phyloP scores from a whole-genome alignment of 2,329 filamentous ascomycete species.

The Clarireedia hainanense region DNA sequence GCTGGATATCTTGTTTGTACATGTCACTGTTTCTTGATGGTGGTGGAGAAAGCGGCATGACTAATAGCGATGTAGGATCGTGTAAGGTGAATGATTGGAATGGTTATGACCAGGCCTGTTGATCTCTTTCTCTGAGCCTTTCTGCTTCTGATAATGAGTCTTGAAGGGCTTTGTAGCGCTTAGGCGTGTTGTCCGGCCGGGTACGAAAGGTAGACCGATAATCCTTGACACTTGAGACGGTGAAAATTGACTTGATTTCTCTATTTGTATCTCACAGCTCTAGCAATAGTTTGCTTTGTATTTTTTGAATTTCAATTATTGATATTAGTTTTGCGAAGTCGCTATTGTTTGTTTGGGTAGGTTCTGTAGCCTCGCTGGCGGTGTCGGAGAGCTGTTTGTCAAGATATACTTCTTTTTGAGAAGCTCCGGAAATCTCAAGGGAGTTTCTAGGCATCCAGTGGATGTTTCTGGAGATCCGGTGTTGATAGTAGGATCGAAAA shows the following conservation, averaged over 20 bases:
- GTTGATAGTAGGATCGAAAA: constrained; percentile 20
- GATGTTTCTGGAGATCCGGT: constrained; percentile 23
- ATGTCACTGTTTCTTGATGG: constrained; percentile 33
- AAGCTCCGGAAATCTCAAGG: constrained; percentile 27
- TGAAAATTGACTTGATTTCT: too few relatives aligned
- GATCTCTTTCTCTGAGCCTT: too few relatives aligned
- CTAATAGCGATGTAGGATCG: background rate
- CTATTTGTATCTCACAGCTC: too few relatives aligned
- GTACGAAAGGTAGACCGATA: too few relatives aligned
- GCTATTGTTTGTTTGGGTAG: background rate
- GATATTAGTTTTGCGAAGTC: background rate
- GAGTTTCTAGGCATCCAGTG: constrained; percentile 17
- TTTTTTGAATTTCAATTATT: background rate
- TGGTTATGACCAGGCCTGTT: too few relatives aligned
- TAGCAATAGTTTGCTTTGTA: background rate
- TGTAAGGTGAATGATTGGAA: too few relatives aligned
- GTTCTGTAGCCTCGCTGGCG: background rate
- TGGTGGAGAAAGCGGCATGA: constrained; percentile 30
- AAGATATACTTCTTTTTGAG: constrained; percentile 10
- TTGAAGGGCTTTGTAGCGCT: background rate
- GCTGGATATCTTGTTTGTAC: constrained; percentile 36
- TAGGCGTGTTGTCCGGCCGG: too few relatives aligned
- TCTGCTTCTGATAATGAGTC: background rate
- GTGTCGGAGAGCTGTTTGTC: background rate
- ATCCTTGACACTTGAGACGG: too few relatives aligned